Percentiles rank a stretch among this genome's conserved stretches.
These are phyloP conservation scores for Vaccinium macrocarpon DNA, from an alignment of 148 eudicot genomes.

Conservation along the genomic window DNA sequence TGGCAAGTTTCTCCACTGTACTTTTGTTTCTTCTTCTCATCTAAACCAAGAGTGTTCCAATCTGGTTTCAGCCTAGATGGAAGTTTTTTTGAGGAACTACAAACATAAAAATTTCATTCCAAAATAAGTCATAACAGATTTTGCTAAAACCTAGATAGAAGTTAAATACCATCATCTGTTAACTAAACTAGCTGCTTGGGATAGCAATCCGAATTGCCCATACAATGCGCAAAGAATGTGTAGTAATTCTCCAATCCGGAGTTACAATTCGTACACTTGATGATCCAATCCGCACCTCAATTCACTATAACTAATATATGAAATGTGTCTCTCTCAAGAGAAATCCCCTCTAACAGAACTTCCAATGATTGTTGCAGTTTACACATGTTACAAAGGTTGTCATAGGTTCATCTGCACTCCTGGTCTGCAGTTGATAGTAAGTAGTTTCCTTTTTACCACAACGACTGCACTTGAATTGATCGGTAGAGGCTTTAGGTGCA, in stretches of 20 bases:
- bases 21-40: not conserved
- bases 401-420: constrained; percentile 84
- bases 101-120: too few species aligned
- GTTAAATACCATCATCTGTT: not conserved
- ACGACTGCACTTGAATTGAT: constrained; percentile 63
- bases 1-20: too few species aligned
- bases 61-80: too few species aligned
- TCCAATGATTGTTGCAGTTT: constrained; percentile 77
- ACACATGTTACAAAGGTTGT: constrained; percentile 72
- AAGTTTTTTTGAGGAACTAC: too few species aligned
- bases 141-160: too few species aligned
- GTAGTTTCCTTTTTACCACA: constrained; percentile 59
- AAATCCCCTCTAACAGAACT: constrained; percentile 42
- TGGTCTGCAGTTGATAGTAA: constrained; percentile 65
- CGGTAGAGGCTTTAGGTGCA: constrained; percentile 59
- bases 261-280: not conserved
- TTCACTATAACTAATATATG: not conserved
- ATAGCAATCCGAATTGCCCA: not conserved
- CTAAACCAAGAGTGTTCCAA: not conserved
- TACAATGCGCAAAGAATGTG: not conserved
- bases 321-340: not conserved
- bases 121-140: too few species aligned
- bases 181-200: not conserved
- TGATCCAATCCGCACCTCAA: not conserved
- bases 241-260: not conserved